Conservation (phyloP, 1,139 yeast species). For the Lodderomyces parapsilosis region DNA sequence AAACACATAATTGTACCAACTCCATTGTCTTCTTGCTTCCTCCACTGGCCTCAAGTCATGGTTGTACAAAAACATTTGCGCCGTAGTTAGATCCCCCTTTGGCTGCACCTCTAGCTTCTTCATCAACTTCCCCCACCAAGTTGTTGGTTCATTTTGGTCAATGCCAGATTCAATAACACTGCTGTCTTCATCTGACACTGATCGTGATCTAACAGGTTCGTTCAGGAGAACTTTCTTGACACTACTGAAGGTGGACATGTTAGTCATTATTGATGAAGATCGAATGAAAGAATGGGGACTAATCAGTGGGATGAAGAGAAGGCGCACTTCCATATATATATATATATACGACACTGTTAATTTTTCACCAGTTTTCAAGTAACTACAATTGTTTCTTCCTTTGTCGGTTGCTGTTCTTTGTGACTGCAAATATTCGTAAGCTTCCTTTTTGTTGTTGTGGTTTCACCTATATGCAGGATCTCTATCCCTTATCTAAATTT, state of each 20-base stretch:
- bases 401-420: not conserved
- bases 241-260: not conserved
- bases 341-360: not conserved
- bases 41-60: conserved; percentile 79
- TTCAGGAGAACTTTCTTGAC: not conserved
- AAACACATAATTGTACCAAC: conserved; percentile 73
- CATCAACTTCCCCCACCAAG: conserved; percentile 11
- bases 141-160: conserved; percentile 4
- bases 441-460: not conserved
- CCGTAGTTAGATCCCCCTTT: conserved; percentile 32
- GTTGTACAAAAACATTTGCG: conserved; percentile 65
- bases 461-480: not conserved
- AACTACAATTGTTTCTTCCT: too few relatives aligned
- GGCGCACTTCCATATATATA: too few relatives aligned
- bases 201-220: not conserved
- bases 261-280: not conserved
- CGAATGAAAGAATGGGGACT: not conserved
- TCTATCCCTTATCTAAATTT: not conserved
- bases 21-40: conserved; percentile 66
- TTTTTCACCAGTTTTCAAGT: not conserved
- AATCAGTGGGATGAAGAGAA: too few relatives aligned
- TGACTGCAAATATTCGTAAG: not conserved
- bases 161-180: not conserved
- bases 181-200: conserved; percentile 3
- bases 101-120: conserved; percentile 17